A percentile compares a stretch with the other conserved stretches of the same genome.
phyloP scores from a whole-genome alignment of 108 stramenopile species.

The Cyclotella cryptica region DNA sequence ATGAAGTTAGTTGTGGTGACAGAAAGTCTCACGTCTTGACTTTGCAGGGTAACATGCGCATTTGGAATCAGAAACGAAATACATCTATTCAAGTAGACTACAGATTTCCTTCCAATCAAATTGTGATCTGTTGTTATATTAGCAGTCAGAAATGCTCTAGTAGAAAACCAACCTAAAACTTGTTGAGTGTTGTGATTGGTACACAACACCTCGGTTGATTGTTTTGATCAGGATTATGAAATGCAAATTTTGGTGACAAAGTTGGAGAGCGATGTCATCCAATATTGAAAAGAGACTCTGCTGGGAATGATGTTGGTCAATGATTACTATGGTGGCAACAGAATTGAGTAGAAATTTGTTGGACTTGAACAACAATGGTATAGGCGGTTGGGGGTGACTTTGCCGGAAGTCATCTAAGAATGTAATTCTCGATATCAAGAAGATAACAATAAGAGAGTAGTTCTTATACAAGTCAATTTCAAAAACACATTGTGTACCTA shows the following conservation, averaged over 20 bases:
- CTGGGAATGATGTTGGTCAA: not conserved
- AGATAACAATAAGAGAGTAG: slow-evolving; percentile 24
- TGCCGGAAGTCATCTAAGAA: slow-evolving; percentile 1
- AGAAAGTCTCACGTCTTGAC: no score
- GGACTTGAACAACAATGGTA: slow-evolving; percentile 33
- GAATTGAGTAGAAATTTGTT: slow-evolving; percentile 30
- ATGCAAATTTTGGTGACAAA: no score
- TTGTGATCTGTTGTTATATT: no score
- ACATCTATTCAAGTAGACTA: no score
- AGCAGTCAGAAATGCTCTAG: no score
- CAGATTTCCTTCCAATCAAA: no score
- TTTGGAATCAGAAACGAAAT: no score
- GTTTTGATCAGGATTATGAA: no score
- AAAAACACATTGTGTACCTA: slow-evolving; percentile 42
- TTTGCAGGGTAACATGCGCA: no score
- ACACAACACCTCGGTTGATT: no score
- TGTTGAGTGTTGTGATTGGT: no score
- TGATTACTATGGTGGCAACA: slow-evolving; percentile 25
- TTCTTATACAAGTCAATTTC: slow-evolving; percentile 60
- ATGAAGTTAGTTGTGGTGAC: not conserved
- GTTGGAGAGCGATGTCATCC: not conserved
- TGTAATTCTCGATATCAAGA: not conserved
- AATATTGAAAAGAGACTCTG: not conserved
- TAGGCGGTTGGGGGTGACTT: slow-evolving; percentile 31
- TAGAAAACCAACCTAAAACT: no score